These are phyloP conservation scores for Dendrostoma leiphaemia DNA, from an alignment of 2,329 filamentous ascomycete genomes.

Conservation along the genomic window DNA sequence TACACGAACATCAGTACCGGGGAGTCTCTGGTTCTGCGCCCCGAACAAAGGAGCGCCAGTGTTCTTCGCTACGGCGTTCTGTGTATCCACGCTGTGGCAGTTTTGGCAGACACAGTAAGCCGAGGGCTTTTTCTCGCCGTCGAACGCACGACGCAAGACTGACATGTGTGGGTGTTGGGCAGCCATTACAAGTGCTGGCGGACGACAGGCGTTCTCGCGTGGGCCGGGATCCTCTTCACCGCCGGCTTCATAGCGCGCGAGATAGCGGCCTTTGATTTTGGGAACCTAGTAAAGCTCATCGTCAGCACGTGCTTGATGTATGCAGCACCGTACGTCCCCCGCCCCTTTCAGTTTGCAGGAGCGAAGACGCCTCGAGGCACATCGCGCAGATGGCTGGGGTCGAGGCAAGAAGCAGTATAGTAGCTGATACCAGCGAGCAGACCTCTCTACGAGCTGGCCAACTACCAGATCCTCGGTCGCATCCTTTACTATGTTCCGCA, in stretches of 20 bases:
- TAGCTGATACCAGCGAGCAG: conserved; percentile 28
- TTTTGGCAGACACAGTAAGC: conserved; percentile 47
- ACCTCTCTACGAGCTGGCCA: conserved; percentile 60
- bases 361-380: no score
- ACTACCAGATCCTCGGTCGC: conserved; percentile 63
- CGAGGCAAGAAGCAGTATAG: no score
- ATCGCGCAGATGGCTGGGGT: no score
- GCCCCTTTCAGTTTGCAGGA: background rate
- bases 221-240: conserved; percentile 45
- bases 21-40: conserved; percentile 45
- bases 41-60: conserved; percentile 47
- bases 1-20: conserved; percentile 31
- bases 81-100: conserved; percentile 36
- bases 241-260: conserved; percentile 47
- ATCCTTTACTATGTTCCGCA: conserved; percentile 62
- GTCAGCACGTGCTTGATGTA: conserved; percentile 36
- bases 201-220: conserved; percentile 46
- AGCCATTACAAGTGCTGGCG: conserved; percentile 49
- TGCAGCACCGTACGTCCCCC: conserved; percentile 28
- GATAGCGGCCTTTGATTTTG: conserved; percentile 47
- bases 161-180: background rate
- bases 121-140: no score
- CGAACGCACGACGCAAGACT: background rate
- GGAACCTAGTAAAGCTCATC: conserved; percentile 40
- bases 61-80: conserved; percentile 44